Percentiles rank a stretch among this genome's conserved stretches.
Evolutionary conservation across 2,329 filamentous ascomycete genomes (phyloP).

Genomic region (Sporothrix pseudoabietina): DNA sequence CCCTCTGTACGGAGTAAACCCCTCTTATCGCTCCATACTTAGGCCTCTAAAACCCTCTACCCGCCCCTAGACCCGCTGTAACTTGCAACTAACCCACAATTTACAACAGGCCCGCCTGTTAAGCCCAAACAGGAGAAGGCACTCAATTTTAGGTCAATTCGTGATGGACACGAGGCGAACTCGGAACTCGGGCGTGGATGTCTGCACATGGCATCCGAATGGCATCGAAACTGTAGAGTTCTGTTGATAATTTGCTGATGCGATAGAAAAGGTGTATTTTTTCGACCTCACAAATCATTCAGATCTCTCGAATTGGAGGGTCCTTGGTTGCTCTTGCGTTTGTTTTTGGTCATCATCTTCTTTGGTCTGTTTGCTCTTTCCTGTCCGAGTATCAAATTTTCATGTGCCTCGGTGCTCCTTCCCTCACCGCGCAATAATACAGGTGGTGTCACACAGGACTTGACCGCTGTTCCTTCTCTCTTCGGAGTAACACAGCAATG

Average conservation of each 20-base stretch:
- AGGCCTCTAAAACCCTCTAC: not conserved
- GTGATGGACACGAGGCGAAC: not conserved
- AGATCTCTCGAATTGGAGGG: not conserved
- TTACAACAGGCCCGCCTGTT: not conserved
- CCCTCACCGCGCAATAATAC: not conserved
- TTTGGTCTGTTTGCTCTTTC: not conserved
- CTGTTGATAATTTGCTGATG: not conserved
- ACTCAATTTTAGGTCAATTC: not conserved
- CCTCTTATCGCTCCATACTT: not conserved
- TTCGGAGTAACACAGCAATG: not conserved
- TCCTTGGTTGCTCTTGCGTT: not conserved
- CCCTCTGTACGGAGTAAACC: not conserved
- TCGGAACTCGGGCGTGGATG: conserved; percentile 10
- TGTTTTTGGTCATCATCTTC: not conserved
- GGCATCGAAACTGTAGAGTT: not conserved
- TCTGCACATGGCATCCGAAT: not conserved
- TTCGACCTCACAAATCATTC: not conserved
- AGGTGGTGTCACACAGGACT: not conserved
- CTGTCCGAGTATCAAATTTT: not conserved
- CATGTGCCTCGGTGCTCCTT: conserved; percentile 1
- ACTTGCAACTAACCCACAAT: not conserved
- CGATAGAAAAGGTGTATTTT: not conserved
- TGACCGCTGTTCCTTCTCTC: not conserved
- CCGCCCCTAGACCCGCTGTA: conserved; percentile 3
- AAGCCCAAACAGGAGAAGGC: not conserved